These are phyloP conservation scores for Osmozyma mogii DNA, from an alignment of 805 yeast species.

Conservation along the genomic window DNA sequence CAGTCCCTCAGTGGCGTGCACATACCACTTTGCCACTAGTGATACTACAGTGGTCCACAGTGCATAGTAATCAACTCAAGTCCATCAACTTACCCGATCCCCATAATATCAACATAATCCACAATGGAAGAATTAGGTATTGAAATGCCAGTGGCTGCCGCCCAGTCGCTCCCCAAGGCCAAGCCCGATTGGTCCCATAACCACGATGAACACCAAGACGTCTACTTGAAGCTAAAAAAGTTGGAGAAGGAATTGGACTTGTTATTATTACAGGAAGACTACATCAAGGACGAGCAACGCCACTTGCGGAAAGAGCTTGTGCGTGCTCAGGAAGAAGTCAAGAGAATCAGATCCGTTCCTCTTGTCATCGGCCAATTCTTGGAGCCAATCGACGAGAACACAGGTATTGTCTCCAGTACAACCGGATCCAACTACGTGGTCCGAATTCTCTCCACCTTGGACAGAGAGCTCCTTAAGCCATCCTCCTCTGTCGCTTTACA, in stretches of 20 bases:
- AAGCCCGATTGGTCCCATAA: constrained; percentile 3
- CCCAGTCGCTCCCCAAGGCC: constrained; percentile 7
- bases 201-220: constrained; percentile 45
- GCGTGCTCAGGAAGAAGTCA: constrained; percentile 97
- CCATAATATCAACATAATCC: too few relatives aligned
- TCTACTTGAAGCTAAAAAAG: constrained; percentile 76
- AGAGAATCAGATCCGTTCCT: constrained; percentile 95
- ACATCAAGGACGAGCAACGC: constrained; percentile 96
- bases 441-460: constrained; percentile 87
- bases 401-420: constrained; percentile 95
- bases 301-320: constrained; percentile 89
- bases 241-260: constrained; percentile 87
- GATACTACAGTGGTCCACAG: too few relatives aligned
- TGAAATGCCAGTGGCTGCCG: constrained; percentile 10
- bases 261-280: constrained; percentile 83
- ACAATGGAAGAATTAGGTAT: constrained; percentile 33
- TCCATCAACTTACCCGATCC: too few relatives aligned
- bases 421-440: constrained; percentile 98
- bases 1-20: too few relatives aligned
- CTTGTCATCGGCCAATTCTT: constrained; percentile 96
- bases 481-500: constrained; percentile 95
- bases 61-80: too few relatives aligned
- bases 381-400: constrained; percentile 93
- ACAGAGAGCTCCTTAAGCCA: constrained; percentile 88
- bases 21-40: too few relatives aligned